Conservation (phyloP, 2,329 filamentous ascomycete species). For the Chrysoporthe austroafricana region DNA sequence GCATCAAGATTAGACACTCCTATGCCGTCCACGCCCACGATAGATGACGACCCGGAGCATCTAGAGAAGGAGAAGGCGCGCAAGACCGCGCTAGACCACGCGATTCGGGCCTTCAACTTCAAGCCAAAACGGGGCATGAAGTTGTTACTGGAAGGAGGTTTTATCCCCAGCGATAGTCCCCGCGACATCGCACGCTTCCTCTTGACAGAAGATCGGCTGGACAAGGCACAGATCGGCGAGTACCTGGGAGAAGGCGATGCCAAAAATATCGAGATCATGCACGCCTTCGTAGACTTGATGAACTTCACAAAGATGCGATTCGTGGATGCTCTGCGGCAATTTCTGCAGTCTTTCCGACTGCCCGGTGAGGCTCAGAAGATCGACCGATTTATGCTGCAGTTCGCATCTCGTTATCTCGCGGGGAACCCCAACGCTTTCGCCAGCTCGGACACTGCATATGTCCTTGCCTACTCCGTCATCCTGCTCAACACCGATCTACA, state of each 20-base stretch:
- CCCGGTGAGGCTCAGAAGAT: slow-evolving; percentile 98
- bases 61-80: slow-evolving; percentile 93
- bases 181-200: slow-evolving; percentile 86
- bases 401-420: slow-evolving; percentile 91
- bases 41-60: slow-evolving; percentile 89
- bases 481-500: slow-evolving; percentile 96
- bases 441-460: slow-evolving; percentile 96
- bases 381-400: slow-evolving; percentile 99
- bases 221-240: slow-evolving; percentile 92
- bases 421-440: slow-evolving; percentile 97
- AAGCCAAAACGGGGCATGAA: slow-evolving; percentile 96
- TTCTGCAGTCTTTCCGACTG: slow-evolving; percentile 91
- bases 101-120: slow-evolving; percentile 92
- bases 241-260: slow-evolving; percentile 92
- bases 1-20: slow-evolving; percentile 66
- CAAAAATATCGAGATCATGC: slow-evolving; percentile 96
- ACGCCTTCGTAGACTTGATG: slow-evolving; percentile 95
- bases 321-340: slow-evolving; percentile 87
- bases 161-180: slow-evolving; percentile 79
- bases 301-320: slow-evolving; percentile 91
- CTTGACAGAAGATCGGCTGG: slow-evolving; percentile 77
- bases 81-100: slow-evolving; percentile 90
- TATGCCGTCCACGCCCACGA: slow-evolving; percentile 67
- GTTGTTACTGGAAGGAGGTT: slow-evolving; percentile 78
- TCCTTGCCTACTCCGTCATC: slow-evolving; percentile 94